These are phyloP conservation scores for Xylariaceae sp. DNA, from an alignment of 2,329 filamentous ascomycete genomes.

Conservation along the genomic window DNA sequence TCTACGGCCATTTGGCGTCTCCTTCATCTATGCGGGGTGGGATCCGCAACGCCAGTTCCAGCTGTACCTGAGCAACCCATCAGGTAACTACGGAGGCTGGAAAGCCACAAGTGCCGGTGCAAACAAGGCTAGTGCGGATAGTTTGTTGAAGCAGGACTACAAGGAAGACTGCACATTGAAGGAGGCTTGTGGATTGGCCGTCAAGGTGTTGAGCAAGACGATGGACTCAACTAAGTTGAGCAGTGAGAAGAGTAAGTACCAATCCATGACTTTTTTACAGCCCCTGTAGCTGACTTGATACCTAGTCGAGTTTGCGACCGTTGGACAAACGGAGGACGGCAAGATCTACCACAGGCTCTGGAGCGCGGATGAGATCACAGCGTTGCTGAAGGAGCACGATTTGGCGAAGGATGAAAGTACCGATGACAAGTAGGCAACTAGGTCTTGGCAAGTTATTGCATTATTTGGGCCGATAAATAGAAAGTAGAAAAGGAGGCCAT, in stretches of 20 bases:
- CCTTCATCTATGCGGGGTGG: slow-evolving; percentile 99
- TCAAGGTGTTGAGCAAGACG: slow-evolving; percentile 99
- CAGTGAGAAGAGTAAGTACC: slow-evolving; percentile 88
- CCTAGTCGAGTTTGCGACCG: slow-evolving; percentile 93
- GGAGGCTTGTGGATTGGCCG: slow-evolving; percentile 93
- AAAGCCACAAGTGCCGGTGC: slow-evolving; percentile 97
- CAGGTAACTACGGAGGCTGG: slow-evolving; percentile 98
- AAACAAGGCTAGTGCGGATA: slow-evolving; percentile 96
- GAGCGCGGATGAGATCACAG: slow-evolving; percentile 94
- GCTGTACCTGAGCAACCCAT: slow-evolving; percentile 97
- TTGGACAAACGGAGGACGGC: slow-evolving; percentile 89
- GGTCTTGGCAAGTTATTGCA: slow-evolving; percentile 1
- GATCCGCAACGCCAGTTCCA: slow-evolving; percentile 96
- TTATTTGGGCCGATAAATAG: slow-evolving; percentile 14
- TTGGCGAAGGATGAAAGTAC: slow-evolving; percentile 78
- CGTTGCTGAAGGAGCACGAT: slow-evolving; percentile 89
- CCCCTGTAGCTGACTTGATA: slow-evolving; percentile 14
- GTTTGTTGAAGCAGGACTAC: slow-evolving; percentile 97
- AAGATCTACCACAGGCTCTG: slow-evolving; percentile 98
- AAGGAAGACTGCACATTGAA: slow-evolving; percentile 96
- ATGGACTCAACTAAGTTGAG: slow-evolving; percentile 99
- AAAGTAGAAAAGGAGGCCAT: slow-evolving; percentile 15
- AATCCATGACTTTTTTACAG: not conserved
- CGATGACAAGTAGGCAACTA: slow-evolving; percentile 53
- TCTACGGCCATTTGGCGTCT: slow-evolving; percentile 95